These are phyloP conservation scores for Saksenaea vasiformis DNA, from an alignment of 371 early-diverging fungal genomes.

Conservation along the genomic window DNA sequence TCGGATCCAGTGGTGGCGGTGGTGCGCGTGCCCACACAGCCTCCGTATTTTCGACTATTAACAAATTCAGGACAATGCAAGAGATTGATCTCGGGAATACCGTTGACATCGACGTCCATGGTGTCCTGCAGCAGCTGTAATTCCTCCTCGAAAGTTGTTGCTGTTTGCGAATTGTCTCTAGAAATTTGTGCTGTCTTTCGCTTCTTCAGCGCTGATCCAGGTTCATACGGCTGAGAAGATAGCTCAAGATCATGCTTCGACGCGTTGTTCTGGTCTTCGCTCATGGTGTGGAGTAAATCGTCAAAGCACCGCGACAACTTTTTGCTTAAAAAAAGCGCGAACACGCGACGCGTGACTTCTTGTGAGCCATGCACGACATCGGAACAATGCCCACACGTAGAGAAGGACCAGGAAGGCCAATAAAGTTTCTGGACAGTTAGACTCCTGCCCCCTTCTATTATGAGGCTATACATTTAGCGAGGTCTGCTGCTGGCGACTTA, in stretches of 20 bases:
- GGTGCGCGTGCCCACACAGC: slow-evolving; percentile 33
- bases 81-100: neutral
- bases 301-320: neutral
- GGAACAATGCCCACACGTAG: too few species aligned
- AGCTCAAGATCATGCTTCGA: slow-evolving; percentile 3
- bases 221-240: slow-evolving; percentile 5
- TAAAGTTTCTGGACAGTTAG: too few species aligned
- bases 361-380: too few species aligned
- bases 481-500: too few species aligned
- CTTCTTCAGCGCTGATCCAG: neutral
- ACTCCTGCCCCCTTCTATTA: too few species aligned
- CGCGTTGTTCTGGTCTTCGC: neutral
- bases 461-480: too few species aligned
- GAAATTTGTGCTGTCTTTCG: neutral
- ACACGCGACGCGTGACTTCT: slow-evolving; percentile 3
- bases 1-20: slow-evolving; percentile 30
- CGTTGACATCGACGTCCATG: slow-evolving; percentile 9
- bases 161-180: neutral
- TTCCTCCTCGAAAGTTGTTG: slow-evolving; percentile 19
- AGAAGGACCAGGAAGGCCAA: too few species aligned
- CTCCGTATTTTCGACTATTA: slow-evolving; percentile 13
- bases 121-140: slow-evolving; percentile 1
- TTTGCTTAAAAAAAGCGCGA: neutral
- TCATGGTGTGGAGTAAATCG: neutral
- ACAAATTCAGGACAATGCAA: neutral